Percentiles rank a stretch among this genome's conserved stretches.
phyloP scores from a whole-genome alignment of 305 asterid species.

The Solanum chacoense region DNA sequence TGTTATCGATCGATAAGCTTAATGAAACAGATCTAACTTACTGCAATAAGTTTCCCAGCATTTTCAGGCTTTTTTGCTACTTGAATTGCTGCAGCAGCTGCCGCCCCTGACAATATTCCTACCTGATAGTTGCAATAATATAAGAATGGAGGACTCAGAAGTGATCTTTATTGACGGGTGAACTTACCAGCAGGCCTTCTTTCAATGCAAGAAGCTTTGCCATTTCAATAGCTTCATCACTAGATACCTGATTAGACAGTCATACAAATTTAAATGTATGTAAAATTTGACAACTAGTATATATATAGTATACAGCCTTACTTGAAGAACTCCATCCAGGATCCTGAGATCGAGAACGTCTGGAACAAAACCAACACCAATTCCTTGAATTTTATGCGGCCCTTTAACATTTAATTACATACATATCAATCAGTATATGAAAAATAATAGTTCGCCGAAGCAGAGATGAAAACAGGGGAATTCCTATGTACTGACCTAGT shows the following conservation, averaged over 20 bases:
- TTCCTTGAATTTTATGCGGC: slow-evolving; percentile 31
- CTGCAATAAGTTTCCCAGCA: slow-evolving; percentile 34
- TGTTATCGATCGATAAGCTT: background rate
- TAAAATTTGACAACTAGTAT: no score
- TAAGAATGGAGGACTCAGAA: background rate
- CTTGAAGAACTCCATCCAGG: slow-evolving; percentile 27
- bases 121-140: slow-evolving; percentile 7
- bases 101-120: slow-evolving; percentile 39
- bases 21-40: slow-evolving; percentile 6
- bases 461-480: background rate
- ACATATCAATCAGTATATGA: no score
- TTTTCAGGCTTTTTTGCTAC: slow-evolving; percentile 26
- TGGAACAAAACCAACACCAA: slow-evolving; percentile 34
- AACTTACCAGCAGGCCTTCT: slow-evolving; percentile 20
- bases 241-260: no score
- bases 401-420: slow-evolving; percentile 11
- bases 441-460: background rate
- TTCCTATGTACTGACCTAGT: no score
- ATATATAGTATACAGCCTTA: background rate
- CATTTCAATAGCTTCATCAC: no score
- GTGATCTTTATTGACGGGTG: background rate
- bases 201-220: background rate
- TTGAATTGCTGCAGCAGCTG: slow-evolving; percentile 27
- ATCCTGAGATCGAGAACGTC: slow-evolving; percentile 23
- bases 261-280: no score